phyloP scores from a whole-genome alignment of 78 protist species.

The slime mould (Dictyostelium discoideum) region dicty_2.7 NC_007091.3:1323501-1324000 shows the following conservation, averaged over 20 bases:
- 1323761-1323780: slow-evolving; percentile 34
- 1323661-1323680: slow-evolving; percentile 19
- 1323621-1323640: slow-evolving; percentile 26
- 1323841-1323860: background rate
- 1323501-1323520: slow-evolving; percentile 33
- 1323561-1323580: slow-evolving; percentile 52
- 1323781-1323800: background rate
- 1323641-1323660: background rate
- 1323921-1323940: slow-evolving; percentile 42
- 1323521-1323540: slow-evolving; percentile 45
- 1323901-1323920: slow-evolving; percentile 41
- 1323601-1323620: slow-evolving; percentile 50
- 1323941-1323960: slow-evolving; percentile 43
- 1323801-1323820: background rate
- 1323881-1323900: slow-evolving; percentile 38
- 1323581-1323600: slow-evolving; percentile 48
- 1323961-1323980: background rate
- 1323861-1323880: background rate
- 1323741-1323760: background rate
- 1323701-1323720: slow-evolving; percentile 28
- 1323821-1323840: slow-evolving; percentile 24
- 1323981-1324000: slow-evolving; percentile 47
- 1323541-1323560: slow-evolving; percentile 71
- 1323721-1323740: background rate
- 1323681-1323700: background rate